Evolutionary conservation across 805 yeast species (phyloP), one percentile per base, ranked within the genome.

Genomic region (Saccharomycopsis synnaedendra): DNA sequence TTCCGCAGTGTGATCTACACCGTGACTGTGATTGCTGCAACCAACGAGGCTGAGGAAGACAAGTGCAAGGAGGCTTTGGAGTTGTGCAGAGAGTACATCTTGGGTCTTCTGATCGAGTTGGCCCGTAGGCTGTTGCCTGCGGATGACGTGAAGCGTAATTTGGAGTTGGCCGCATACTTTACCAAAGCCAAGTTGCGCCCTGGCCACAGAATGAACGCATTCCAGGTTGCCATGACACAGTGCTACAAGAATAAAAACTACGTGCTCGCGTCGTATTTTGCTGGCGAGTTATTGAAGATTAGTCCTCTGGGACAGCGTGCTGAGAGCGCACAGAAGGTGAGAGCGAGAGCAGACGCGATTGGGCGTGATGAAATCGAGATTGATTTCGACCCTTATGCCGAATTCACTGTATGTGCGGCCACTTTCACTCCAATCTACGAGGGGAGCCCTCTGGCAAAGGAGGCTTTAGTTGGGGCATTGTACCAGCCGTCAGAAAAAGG

Each of bases 161-260:
- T 93, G 60, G 97, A 93, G 65, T 70, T 93, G 56, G 97, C 98
- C 4, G 94, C 97, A 1, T 90, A 90, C 66, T 94, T 93, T 71
- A 87, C 98, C 9, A 80, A 77, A 60, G 82, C 89, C 31, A 76
- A 83, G 55, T 74, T 93, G 57, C 86, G 83, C 54, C 80, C 85
- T 35, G 82, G 83, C 5, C 98, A 93, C 65, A 77, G 83, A 51
- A 77, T 82, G 46, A 82, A 87, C 60, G 96, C 97, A 8, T 72
- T 88, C 58, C 94, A 87, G 63, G 96, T 88, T 48, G 98, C 99
- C 38, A 85, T 90, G 93, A 80, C 84, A 41, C 95, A 86, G 69
- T 78, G 93, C 38, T 88, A 85, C 74, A 85, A 84, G 62, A 73
- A 82, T 62, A 88, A 89, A 64, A 90, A 93, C 67, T 93, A 68